These are phyloP conservation scores for Craterostigma plantagineum DNA, from an alignment of 257 asterid genomes.

Conservation along the genomic window DNA sequence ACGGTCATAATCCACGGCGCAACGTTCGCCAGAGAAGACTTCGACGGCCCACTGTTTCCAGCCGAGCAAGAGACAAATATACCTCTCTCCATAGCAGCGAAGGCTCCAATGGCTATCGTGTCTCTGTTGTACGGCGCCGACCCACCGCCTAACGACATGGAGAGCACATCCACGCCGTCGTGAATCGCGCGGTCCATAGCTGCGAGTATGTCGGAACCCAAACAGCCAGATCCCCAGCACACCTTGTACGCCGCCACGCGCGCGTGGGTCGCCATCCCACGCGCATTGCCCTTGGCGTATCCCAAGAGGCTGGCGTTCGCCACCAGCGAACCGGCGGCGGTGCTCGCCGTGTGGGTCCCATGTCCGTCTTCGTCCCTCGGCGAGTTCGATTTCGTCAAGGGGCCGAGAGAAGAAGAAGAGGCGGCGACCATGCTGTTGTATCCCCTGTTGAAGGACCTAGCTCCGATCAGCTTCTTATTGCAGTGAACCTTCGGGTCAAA, in stretches of 20 bases:
- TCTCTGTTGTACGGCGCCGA: constrained; percentile 18
- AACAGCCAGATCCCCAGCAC: constrained; percentile 37
- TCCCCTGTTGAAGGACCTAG: constrained; percentile 17
- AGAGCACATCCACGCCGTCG: constrained; percentile 49
- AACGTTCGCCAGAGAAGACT: constrained; percentile 19
- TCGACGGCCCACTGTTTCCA: constrained; percentile 30
- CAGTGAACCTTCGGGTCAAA: constrained; percentile 18
- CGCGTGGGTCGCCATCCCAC: constrained; percentile 50
- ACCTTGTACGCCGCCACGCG: constrained; percentile 47
- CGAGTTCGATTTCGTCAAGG: constrained; percentile 10
- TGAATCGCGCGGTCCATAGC: constrained; percentile 47
- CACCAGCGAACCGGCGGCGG: constrained; percentile 35
- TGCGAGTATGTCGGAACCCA: constrained; percentile 38
- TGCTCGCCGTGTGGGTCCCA: constrained; percentile 51
- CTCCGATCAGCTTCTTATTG: constrained; percentile 26
- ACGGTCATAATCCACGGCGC: constrained; percentile 66
- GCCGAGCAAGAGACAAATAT: constrained; percentile 44
- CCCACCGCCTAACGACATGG: constrained; percentile 38
- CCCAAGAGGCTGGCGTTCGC: constrained; percentile 33
- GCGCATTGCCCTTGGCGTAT: constrained; percentile 37
- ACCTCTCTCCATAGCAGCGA: constrained; percentile 42
- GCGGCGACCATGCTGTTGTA: constrained; percentile 1
- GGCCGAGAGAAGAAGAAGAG: neutral
- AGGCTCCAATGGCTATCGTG: constrained; percentile 32
- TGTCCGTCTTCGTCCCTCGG: constrained; percentile 53